Percentiles rank a stretch among this genome's conserved stretches.
These are phyloP conservation scores for Boletus eberwhitei DNA, from an alignment of 768 basidiomycete species.

Conservation along the genomic window DNA sequence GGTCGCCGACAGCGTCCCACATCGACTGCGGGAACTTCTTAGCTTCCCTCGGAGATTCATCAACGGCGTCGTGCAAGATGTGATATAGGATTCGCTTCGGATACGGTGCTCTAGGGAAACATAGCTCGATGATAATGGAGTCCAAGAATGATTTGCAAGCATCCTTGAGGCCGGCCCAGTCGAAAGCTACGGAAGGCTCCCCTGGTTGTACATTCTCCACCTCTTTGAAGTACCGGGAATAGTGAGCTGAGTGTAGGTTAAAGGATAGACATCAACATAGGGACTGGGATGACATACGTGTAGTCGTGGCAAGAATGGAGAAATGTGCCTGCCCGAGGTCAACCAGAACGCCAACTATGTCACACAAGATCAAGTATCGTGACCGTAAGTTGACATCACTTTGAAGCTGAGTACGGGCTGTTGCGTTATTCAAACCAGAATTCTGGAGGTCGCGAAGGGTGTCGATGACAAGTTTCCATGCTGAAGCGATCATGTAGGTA, in stretches of 20 bases:
- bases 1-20: constrained; percentile 80
- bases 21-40: constrained; percentile 75
- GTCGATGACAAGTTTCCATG: constrained; percentile 72
- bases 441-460: constrained; percentile 53
- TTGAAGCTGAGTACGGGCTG: constrained; percentile 52
- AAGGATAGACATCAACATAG: background rate
- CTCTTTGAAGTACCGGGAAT: constrained; percentile 64
- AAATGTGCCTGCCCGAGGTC: constrained; percentile 62
- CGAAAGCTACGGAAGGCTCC: constrained; percentile 59
- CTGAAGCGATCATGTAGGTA: constrained; percentile 75
- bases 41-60: constrained; percentile 70
- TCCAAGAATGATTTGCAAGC: constrained; percentile 78
- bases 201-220: constrained; percentile 36
- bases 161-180: constrained; percentile 56
- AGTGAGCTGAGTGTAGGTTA: constrained; percentile 52
- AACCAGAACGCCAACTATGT: constrained; percentile 59
- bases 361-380: constrained; percentile 60
- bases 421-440: constrained; percentile 51
- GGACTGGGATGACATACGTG: constrained; percentile 47
- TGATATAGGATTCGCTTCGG: constrained; percentile 64
- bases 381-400: constrained; percentile 48
- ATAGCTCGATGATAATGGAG: constrained; percentile 79
- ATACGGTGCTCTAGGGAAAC: constrained; percentile 67
- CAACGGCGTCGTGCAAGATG: constrained; percentile 66
- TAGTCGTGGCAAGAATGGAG: constrained; percentile 63